Evolutionary conservation across 495 filamentous ascomycete species (phyloP).

Genomic region (Usnea hakonensis): DNA sequence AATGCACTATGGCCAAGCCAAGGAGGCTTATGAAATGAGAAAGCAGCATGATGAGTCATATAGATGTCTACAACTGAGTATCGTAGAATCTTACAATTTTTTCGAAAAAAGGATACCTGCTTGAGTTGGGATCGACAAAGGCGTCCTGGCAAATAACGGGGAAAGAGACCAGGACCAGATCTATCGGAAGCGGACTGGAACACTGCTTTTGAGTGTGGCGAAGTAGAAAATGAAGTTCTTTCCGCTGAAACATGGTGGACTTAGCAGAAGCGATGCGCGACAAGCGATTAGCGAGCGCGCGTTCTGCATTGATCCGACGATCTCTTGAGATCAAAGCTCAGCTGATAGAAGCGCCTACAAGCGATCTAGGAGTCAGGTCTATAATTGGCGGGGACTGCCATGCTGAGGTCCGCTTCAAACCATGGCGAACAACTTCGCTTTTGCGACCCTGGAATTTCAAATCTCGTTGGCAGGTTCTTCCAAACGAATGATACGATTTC

Average conservation of each 20-base stretch:
- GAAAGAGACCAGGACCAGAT: neutral
- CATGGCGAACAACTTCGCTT: neutral
- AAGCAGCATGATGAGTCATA: neutral
- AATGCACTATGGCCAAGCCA: neutral
- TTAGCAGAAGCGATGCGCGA: neutral
- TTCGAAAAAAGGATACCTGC: too few relatives aligned
- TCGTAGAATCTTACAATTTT: too few relatives aligned
- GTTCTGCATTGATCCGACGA: neutral
- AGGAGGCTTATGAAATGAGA: neutral
- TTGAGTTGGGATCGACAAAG: neutral
- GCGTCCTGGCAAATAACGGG: neutral
- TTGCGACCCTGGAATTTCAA: neutral
- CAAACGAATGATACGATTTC: too few relatives aligned
- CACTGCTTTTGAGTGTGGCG: neutral
- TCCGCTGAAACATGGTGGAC: neutral
- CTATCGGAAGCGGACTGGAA: neutral
- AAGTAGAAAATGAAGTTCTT: neutral
- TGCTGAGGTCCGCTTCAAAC: neutral
- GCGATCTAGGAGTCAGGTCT: neutral
- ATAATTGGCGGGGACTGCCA: neutral
- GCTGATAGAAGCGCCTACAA: neutral
- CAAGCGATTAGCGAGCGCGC: slow-evolving; percentile 2
- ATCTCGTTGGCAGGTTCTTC: too few relatives aligned
- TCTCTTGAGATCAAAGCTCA: neutral
- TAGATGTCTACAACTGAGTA: neutral